Evolutionary conservation across 1,284 basidiomycete species (phyloP).

Genomic region (Tilletia caries): DNA sequence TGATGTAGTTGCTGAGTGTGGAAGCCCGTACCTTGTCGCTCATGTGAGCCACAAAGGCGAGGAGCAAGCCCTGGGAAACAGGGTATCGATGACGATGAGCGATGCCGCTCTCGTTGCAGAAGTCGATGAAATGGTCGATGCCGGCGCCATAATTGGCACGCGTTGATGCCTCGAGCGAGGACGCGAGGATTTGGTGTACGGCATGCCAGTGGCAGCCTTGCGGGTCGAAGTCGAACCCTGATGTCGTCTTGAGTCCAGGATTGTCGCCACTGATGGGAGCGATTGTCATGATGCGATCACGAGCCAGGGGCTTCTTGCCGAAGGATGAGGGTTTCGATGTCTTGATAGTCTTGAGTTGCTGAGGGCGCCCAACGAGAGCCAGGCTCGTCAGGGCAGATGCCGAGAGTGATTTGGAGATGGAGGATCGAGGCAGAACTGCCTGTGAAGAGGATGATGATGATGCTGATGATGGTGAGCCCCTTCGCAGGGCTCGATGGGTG

Average conservation of each 20-base stretch:
- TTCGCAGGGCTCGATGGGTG: not conserved
- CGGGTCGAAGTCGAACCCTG: not conserved
- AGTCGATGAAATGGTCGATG: not conserved
- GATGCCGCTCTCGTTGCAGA: not conserved
- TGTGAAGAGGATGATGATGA: too few relatives aligned
- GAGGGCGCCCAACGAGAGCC: too few relatives aligned
- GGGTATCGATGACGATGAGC: not conserved
- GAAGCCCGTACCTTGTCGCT: not conserved
- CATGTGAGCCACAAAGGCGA: not conserved
- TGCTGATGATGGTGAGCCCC: too few relatives aligned
- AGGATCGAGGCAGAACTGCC: too few relatives aligned
- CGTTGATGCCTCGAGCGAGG: not conserved
- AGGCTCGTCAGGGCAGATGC: too few relatives aligned
- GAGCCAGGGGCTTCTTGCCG: too few relatives aligned
- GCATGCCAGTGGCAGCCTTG: not conserved
- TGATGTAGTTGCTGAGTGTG: not conserved
- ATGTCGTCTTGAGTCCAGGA: not conserved
- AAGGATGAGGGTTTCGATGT: too few relatives aligned
- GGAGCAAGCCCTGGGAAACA: not conserved
- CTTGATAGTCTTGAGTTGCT: too few relatives aligned
- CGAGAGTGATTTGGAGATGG: too few relatives aligned
- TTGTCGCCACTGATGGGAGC: too few relatives aligned
- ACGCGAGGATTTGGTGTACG: not conserved
- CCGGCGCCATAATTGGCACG: too few relatives aligned
- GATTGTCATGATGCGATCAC: too few relatives aligned